Percentiles rank a stretch among this genome's conserved stretches.
phyloP scores from a whole-genome alignment of 2,329 filamentous ascomycete species.

The Cytospora chrysosperma region DNA sequence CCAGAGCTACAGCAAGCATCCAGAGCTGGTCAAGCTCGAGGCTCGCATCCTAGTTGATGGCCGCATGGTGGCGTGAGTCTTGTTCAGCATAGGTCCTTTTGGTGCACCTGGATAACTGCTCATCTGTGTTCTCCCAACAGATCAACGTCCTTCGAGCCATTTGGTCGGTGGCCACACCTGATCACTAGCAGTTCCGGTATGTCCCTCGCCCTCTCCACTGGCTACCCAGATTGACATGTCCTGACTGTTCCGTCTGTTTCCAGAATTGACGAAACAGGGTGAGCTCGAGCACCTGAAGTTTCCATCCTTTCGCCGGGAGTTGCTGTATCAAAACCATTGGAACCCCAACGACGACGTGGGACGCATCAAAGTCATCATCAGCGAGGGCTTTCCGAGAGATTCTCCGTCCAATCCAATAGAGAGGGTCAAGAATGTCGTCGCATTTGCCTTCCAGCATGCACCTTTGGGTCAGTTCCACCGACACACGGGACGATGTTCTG shows the following conservation, averaged over 20 bases:
- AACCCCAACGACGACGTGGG: conserved; percentile 68
- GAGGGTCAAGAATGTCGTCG: conserved; percentile 68
- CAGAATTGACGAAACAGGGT: conserved; percentile 55
- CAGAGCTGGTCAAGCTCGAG: conserved; percentile 61
- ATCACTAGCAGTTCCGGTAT: conserved; percentile 46
- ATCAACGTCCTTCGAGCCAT: conserved; percentile 53
- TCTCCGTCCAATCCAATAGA: conserved; percentile 57
- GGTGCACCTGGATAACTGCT: background rate
- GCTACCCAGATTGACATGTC: background rate
- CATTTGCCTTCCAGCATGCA: conserved; percentile 84
- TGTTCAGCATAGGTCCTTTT: background rate
- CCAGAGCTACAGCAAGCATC: conserved; percentile 53
- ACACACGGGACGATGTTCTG: background rate
- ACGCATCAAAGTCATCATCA: conserved; percentile 73
- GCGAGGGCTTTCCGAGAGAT: conserved; percentile 66
- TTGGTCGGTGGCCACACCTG: conserved; percentile 50
- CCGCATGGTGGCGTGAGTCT: conserved; percentile 56
- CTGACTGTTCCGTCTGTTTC: background rate
- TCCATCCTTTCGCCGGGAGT: conserved; percentile 67
- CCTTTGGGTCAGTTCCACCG: conserved; percentile 60
- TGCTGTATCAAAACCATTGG: conserved; percentile 70
- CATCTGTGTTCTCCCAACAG: conserved; percentile 38
- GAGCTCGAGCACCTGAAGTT: conserved; percentile 66
- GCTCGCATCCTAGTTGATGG: conserved; percentile 70
- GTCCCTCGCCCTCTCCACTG: conserved; percentile 3